phyloP scores from a whole-genome alignment of 2,329 filamentous ascomycete genomes.

The Pestalotiopsis sp. region DNA sequence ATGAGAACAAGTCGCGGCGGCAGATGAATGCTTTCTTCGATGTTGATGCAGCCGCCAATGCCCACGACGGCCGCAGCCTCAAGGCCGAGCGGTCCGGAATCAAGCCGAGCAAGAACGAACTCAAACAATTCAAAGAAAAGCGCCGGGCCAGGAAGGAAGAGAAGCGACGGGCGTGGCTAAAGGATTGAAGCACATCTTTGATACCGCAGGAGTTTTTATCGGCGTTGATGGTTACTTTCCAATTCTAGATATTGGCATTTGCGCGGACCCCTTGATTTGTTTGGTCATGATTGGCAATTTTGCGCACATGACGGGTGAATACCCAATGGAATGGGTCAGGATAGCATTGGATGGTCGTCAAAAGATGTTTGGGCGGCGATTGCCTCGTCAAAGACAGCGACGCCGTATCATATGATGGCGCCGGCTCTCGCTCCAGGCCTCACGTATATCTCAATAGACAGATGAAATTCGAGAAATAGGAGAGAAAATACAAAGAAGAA shows the following conservation, averaged over 20 bases:
- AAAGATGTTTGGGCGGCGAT: neutral
- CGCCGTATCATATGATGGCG: too few species aligned
- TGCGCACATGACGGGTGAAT: neutral
- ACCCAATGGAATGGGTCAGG: neutral
- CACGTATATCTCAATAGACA: too few species aligned
- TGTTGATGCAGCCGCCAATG: slow-evolving; percentile 89
- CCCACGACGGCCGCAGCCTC: slow-evolving; percentile 85
- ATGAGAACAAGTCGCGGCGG: slow-evolving; percentile 82
- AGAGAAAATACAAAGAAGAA: too few species aligned
- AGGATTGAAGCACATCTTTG: slow-evolving; percentile 58
- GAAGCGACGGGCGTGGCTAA: slow-evolving; percentile 88
- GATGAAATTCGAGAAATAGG: too few species aligned
- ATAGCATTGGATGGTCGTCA: neutral
- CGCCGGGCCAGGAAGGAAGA: slow-evolving; percentile 88
- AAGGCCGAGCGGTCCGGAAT: slow-evolving; percentile 88
- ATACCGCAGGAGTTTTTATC: neutral
- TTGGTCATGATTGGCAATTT: neutral
- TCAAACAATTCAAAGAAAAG: slow-evolving; percentile 93
- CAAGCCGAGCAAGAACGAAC: slow-evolving; percentile 80
- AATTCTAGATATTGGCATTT: neutral
- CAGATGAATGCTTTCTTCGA: slow-evolving; percentile 97
- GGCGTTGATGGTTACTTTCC: neutral
- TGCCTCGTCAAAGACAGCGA: neutral
- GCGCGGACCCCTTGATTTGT: neutral
- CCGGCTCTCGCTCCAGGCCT: neutral